Percentiles rank a stretch among this genome's conserved stretches.
phyloP scores from a whole-genome alignment of 257 asterid species.

The Forsythia suspensa region DNA sequence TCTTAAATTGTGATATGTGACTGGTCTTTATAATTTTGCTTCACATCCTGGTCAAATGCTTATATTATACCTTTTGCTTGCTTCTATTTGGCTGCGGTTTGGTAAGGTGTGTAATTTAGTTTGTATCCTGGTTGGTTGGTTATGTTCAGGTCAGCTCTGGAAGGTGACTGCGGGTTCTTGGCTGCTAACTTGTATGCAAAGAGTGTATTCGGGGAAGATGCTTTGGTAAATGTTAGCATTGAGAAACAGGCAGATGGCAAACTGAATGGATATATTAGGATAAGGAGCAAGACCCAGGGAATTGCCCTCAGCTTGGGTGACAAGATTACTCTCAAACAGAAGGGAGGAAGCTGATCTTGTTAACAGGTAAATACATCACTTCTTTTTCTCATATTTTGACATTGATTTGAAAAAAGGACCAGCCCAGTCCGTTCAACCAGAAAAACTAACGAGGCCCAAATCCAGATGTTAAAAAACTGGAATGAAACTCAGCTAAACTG shows the following conservation, averaged over 20 bases:
- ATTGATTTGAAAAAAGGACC: background rate
- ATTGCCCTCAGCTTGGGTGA: constrained; percentile 99
- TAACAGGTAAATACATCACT: background rate
- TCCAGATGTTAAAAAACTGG: background rate
- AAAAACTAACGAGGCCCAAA: background rate
- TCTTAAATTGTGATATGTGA: background rate
- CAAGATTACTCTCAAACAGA: constrained; percentile 97
- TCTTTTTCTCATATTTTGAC: background rate
- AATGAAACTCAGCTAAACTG: background rate
- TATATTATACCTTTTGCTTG: background rate
- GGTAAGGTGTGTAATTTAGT: background rate
- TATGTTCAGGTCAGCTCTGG: constrained; percentile 84
- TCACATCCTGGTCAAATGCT: background rate
- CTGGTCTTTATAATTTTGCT: background rate
- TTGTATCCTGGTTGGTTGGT: background rate
- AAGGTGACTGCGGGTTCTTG: constrained; percentile 92
- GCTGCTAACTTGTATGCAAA: constrained; percentile 97
- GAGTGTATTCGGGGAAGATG: constrained; percentile 99
- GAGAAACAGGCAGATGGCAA: constrained; percentile 92
- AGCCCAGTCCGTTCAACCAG: background rate
- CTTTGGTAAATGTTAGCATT: constrained; percentile 90
- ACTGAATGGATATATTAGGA: constrained; percentile 91
- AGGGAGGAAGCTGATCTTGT: constrained; percentile 69
- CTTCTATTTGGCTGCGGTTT: constrained; percentile 13
- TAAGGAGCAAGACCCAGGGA: constrained; percentile 99